Evolutionary conservation across 2,329 filamentous ascomycete species (phyloP), one percentile per base, ranked within the genome.

Genomic region (Aspergillus caelatus): DNA sequence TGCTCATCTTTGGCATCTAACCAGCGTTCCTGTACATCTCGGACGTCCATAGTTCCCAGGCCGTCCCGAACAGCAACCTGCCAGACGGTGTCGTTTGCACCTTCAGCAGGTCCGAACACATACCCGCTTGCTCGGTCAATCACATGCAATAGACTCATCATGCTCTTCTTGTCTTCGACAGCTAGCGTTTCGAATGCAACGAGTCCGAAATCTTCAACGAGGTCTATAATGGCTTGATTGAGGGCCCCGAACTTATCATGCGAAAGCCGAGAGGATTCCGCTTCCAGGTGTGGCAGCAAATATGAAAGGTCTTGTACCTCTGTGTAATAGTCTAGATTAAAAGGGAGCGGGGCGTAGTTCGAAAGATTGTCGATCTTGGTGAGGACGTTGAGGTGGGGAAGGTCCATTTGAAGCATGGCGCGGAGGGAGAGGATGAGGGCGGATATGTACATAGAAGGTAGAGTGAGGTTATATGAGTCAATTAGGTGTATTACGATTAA

Each of bases 361-460:
- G 89, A 83, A 60, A 99, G 84, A 75, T 97, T 97, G 80, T 99
- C 95, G 80, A 99, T 96, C 81, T 99, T 99, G 62, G 94, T 97
- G 30, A 99, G 86, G 66, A 99, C 92, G 74, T 99, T 99, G 69
- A 99, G 84, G 75, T 97, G 93, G 0, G 95, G 93, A 65, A 98
- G 91, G 74, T 98, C 95, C 86, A 99, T 94, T 80, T 98, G 95
- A 59, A 99, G 88, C 94, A 99, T 99, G 71, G 93, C 94, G 68
- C 95, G 91, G 67, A 99, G 88, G 61, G 93, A 94, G 28, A 99
- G 89, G 62, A 99, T 89, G 62, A 99, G 85, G 71, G 96, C 95
- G 69, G 94, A 96, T 64, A 99, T 91, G 79, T 97, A 99, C 65
- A 98, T 87, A 3, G 94, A 97, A 0, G 95, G 95, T 64, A 96